Conservation (phyloP, 192 early-diverging fungal species). For the Linnemannia zychae region DNA sequence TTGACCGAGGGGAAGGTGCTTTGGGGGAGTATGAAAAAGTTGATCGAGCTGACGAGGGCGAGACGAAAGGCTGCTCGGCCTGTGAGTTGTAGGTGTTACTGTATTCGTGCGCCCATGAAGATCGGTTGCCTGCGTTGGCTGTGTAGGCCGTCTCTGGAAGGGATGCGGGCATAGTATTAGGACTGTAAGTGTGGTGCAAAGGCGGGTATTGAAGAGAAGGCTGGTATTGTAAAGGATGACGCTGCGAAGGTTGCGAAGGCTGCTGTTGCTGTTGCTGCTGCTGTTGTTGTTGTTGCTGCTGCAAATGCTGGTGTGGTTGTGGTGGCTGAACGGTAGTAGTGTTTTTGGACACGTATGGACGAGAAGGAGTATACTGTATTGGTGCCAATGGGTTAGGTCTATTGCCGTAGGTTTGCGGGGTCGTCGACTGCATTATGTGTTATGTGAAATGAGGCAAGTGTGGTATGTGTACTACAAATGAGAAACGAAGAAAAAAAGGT, state of each 20-base stretch:
- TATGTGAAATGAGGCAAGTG: background rate
- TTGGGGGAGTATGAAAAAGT: background rate
- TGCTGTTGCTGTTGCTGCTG: constrained; percentile 10
- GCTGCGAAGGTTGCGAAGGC: too few species aligned
- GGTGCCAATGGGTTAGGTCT: constrained; percentile 7
- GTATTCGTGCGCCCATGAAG: background rate
- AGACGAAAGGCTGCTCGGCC: background rate
- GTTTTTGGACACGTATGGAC: background rate
- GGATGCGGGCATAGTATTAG: background rate
- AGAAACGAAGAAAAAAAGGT: background rate
- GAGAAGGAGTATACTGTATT: constrained; percentile 1
- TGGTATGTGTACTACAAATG: background rate
- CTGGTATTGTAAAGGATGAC: constrained; percentile 9
- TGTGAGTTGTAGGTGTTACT: background rate
- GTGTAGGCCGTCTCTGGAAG: background rate
- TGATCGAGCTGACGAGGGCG: constrained; percentile 3
- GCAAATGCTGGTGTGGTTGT: background rate
- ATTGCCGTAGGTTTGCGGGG: background rate
- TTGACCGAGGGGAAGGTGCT: background rate
- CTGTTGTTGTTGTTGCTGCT: constrained; percentile 5
- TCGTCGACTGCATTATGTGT: background rate
- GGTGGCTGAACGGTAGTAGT: background rate
- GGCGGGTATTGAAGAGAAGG: constrained; percentile 5
- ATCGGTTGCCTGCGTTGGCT: background rate
- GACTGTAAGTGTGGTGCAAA: background rate